Base-by-base conservation (phyloP, 192 early-diverging fungal species). In the Coemansia guatemalensis region DNA sequence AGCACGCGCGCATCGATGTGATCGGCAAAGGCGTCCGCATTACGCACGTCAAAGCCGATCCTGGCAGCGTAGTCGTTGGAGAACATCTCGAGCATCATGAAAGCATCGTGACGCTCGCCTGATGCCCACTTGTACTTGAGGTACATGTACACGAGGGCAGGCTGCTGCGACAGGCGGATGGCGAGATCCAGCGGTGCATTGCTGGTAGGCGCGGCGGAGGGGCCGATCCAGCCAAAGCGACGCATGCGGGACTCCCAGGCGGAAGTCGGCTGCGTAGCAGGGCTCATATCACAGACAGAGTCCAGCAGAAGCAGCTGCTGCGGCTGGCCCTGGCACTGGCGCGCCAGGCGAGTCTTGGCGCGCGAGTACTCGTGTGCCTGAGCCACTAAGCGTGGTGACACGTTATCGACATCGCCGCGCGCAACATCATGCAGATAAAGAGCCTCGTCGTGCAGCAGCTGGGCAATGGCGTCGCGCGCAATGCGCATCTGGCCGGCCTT, bases 21-120 rank as follows among this genome's bases (percentile, higher is more conserved):
- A 23, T 74, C 67, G 3, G 57, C 56, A 62, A 74, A 79, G 20
- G 68, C 57, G 3, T 59, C 55, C 2, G 76, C 67, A 20, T 70
- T 67, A n/a, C 51, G 56, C 56, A 53, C 27, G 56, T 79, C 71
- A 59, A 79, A 79, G 12, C 67, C 64, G 12, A 77, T 72, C 57
- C 64, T 63, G 49, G 53, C 24, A 3, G 74, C 68, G 50, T 95
- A 87, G 23, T 83, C 85, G 21, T 85, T 81, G 0, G 90, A 91
- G 65, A 97, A 97, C 26, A 86, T 77, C 56, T 89, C 83, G 18
- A 99, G 86, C 61, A 89, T 87, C 35, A 75, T 77, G 48, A 93
- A 87, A 0, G 96, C 90, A 2, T 74, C 76, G 5, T 56, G 63
- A 23, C 68, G 58, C 55, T 79, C 68, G 25, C 62, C 61, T 8